phyloP scores from a whole-genome alignment of 345 rosid species.

The Sonneratia alba region DNA sequence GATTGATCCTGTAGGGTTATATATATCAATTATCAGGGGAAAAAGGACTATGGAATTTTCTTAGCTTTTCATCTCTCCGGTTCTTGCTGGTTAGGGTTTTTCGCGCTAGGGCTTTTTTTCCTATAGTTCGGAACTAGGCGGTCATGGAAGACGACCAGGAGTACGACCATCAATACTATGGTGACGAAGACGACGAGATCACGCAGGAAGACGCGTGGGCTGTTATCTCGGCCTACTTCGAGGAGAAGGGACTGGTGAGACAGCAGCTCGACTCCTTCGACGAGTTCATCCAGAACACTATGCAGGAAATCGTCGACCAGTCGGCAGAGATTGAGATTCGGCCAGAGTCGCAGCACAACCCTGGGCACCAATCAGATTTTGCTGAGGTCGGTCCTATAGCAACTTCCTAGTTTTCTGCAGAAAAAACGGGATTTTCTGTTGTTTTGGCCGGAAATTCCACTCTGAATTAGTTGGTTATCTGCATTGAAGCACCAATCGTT shows the following conservation, averaged over 20 bases:
- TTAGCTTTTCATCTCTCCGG: too few species aligned
- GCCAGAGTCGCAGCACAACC: constrained; percentile 96
- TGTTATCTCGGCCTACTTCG: constrained; percentile 89
- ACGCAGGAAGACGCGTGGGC: constrained; percentile 96
- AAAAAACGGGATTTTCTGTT: not conserved
- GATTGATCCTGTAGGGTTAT: too few species aligned
- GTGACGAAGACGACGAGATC: constrained; percentile 70
- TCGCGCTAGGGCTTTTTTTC: constrained; percentile 4
- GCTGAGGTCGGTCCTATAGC: constrained; percentile 50
- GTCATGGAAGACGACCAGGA: constrained; percentile 60
- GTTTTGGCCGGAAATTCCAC: not conserved
- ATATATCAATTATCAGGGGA: too few species aligned
- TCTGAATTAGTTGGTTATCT: not conserved
- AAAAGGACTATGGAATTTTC: too few species aligned
- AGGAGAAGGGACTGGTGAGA: constrained; percentile 87
- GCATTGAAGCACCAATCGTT: too few species aligned
- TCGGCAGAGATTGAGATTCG: constrained; percentile 93
- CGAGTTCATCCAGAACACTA: constrained; percentile 92
- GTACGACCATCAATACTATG: constrained; percentile 38
- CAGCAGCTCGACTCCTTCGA: constrained; percentile 95
- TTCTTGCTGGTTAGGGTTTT: too few species aligned
- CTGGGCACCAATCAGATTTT: constrained; percentile 83
- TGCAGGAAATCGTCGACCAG: constrained; percentile 95
- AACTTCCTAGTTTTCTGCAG: not conserved
- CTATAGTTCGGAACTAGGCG: not conserved